A percentile compares a stretch with the other conserved stretches of the same genome.
phyloP scores from a whole-genome alignment of 371 early-diverging fungal species.

The Vairimorpha ceranae region DNA sequence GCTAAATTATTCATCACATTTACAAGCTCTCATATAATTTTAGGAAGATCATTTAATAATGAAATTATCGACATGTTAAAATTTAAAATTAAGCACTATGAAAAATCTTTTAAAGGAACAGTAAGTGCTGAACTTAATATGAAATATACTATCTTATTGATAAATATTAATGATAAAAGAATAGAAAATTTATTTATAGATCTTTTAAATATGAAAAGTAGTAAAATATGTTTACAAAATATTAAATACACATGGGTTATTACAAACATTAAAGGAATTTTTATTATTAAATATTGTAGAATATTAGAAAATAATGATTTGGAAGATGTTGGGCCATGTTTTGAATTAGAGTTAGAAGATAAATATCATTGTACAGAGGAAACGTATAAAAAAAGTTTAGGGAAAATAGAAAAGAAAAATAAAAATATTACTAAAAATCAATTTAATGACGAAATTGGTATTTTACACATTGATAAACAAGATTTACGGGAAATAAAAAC shows the following conservation, averaged over 20 bases:
- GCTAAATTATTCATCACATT: slow-evolving; percentile 30
- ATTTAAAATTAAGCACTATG: slow-evolving; percentile 31
- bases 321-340: slow-evolving; percentile 47
- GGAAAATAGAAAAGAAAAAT: slow-evolving; percentile 7
- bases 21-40: slow-evolving; percentile 10
- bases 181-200: slow-evolving; percentile 43
- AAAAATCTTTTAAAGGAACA: slow-evolving; percentile 8
- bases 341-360: slow-evolving; percentile 35
- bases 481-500: slow-evolving; percentile 49
- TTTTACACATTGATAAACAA: slow-evolving; percentile 48
- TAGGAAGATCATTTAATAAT: slow-evolving; percentile 44
- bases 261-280: slow-evolving; percentile 5
- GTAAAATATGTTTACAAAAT: slow-evolving; percentile 25
- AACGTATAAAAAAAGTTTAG: slow-evolving; percentile 10
- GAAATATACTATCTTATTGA: slow-evolving; percentile 35
- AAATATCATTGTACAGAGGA: slow-evolving; percentile 40
- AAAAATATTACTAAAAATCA: slow-evolving; percentile 46
- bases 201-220: slow-evolving; percentile 30
- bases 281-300: slow-evolving; percentile 42
- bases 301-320: slow-evolving; percentile 16
- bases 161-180: slow-evolving; percentile 11
- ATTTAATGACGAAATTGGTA: slow-evolving; percentile 53
- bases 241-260: slow-evolving; percentile 48
- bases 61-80: slow-evolving; percentile 44
- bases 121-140: slow-evolving; percentile 22